Evolutionary conservation across 2,329 filamentous ascomycete species (phyloP).

Genomic region (Aulographum hederae): DNA sequence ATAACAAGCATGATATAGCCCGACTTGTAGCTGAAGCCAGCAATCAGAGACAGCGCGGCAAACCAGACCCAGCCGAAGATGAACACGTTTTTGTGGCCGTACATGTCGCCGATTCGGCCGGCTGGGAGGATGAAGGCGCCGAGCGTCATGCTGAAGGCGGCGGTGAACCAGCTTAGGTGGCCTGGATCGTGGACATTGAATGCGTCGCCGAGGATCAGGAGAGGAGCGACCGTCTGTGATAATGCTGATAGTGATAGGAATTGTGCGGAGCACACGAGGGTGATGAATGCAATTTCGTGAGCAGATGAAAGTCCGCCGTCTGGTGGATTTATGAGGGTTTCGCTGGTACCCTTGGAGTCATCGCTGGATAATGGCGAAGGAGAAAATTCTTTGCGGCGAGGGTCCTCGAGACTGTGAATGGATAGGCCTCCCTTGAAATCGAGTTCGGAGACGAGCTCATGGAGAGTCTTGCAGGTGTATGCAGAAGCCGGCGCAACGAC

Average conservation of each 20-base stretch:
- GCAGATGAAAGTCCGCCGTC: no score
- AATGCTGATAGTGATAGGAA: conserved; percentile 5
- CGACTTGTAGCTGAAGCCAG: conserved; percentile 15
- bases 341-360: no score
- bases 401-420: no score
- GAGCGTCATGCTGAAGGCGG: conserved; percentile 33
- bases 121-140: conserved; percentile 21
- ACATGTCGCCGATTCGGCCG: conserved; percentile 18
- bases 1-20: conserved; percentile 28
- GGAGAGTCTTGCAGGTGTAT: no score
- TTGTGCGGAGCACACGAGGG: conserved; percentile 5
- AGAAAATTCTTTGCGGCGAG: no score
- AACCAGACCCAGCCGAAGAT: conserved; percentile 19
- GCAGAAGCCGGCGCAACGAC: no score
- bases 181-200: conserved; percentile 10
- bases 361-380: no score
- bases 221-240: conserved; percentile 4
- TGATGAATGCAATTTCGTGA: conserved; percentile 5
- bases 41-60: conserved; percentile 17
- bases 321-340: no score
- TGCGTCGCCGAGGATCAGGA: conserved; percentile 3
- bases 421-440: no score
- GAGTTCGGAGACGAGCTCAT: no score
- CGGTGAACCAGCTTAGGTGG: conserved; percentile 37
- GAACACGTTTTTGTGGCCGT: conserved; percentile 18